Base-by-base conservation (phyloP, 441 rosid species). In the Jatropha podagrica region DNA sequence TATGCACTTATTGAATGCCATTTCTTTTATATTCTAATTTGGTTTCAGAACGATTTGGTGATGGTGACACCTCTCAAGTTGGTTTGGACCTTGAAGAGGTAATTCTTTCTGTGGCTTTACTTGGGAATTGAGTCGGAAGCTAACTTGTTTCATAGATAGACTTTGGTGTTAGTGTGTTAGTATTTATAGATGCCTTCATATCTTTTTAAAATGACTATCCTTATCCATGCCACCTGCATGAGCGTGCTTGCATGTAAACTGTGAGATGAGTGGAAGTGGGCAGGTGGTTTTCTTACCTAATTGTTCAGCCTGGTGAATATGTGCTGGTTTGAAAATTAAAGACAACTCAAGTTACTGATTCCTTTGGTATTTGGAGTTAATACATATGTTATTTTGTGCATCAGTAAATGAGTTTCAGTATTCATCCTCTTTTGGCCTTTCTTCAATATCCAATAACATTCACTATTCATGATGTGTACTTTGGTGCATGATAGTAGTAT, bases 61-160 rank as follows among this genome's bases (percentile, higher is more conserved):
- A 96, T 78, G 98, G 98, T 60, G 99, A 93, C 73, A 83, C 96
- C 76, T 87, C 97, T 86, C 98, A 96, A 81, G 91, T 88, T 83
- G 94, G 87, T 84, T 84, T 93, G 81, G 98, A 93, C 82, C 95
- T 94, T 75, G 98, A 93, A 74, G 98, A 94, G 99, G 99, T 96
- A 88, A 73, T 82, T 71, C 3, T n/a, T 77, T 60, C 3, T 68
- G 68, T 78, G 38, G 46, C 58, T 27, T 71, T 68, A 14, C 40
- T 46, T 75, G 20, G 55, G 20, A 74, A 63, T 51, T 44, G 6
- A 3, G 20, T 60, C 62, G 61, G 60, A 51, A 42, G 32, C 58
- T 64, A 48, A 52, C 49, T 73, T 70, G 27, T 26, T n/a, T 38
- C 32, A 63, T 7, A 64, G 4, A 26, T 14, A 3, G 14, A 54